Conservation (phyloP, 176 grass and related monocot species). For the Oryza rufipogon region DNA sequence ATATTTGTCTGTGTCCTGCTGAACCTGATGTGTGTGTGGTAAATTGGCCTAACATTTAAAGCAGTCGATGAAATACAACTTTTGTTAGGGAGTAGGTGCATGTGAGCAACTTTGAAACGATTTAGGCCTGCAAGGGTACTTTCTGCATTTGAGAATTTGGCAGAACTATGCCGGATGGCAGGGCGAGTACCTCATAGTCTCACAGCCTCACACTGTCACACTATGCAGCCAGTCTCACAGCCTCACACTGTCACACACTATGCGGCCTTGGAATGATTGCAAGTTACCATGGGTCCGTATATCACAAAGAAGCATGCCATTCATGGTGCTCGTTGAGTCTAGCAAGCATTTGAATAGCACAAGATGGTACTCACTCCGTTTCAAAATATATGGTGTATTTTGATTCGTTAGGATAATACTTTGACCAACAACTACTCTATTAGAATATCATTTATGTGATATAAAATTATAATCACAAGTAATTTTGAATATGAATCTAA, state of each 20-base stretch:
- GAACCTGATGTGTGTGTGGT: neutral
- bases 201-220: no score
- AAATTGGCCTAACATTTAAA: neutral
- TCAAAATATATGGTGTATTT: no score
- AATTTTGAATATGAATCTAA: no score
- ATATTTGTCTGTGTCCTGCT: neutral
- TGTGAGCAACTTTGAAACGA: conserved; percentile 58
- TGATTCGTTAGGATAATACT: no score
- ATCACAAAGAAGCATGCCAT: conserved; percentile 50
- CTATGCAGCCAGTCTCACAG: conserved; percentile 23
- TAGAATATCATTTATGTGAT: no score
- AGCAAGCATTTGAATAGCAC: conserved; percentile 38
- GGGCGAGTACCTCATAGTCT: no score
- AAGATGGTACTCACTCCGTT: neutral
- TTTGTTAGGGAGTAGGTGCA: conserved; percentile 26
- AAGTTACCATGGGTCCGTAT: conserved; percentile 40
- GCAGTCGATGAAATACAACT: neutral
- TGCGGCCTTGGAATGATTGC: conserved; percentile 61
- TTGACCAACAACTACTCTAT: no score
- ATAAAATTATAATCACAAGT: no score
- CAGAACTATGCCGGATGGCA: neutral
- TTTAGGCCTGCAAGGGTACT: conserved; percentile 37
- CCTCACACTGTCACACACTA: neutral
- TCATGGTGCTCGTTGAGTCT: conserved; percentile 43
- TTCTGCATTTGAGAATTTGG: conserved; percentile 44